Base-by-base conservation (phyloP, 805 yeast genomes). In the Deakozyma indianensis region DNA sequence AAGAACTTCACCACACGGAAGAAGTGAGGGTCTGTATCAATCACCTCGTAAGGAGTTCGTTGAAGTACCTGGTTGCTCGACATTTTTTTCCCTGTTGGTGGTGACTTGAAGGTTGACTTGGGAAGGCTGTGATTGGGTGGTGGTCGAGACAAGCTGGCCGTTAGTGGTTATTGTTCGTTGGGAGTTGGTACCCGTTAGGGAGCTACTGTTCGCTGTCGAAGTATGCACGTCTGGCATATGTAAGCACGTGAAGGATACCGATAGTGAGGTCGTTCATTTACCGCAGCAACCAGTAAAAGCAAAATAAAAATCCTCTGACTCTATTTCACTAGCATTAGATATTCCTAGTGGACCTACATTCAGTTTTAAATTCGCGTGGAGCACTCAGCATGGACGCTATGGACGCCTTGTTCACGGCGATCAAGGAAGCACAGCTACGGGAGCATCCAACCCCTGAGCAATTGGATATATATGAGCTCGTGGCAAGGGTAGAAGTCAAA, bases 11-110 rank as follows among this genome's bases (percentile, higher is more conserved):
- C 78, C 24, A 85, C 94, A 48, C 83, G 71, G 32, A 61, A 57
- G 64, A 84, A 82, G 51, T 77, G 77, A 24, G 95, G 95, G 60
- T 84, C 95, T 44, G 74, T 69, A 59, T 84, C 95, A 55, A 84
- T 85, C 46, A 71, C 56, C 75, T 73, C 58, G 50, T 48, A 54
- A 43, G 53, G 49, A 23, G 57, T 49, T 46, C 53, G 53, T 54
- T 55, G 57, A 35, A 51, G 49, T 23, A 54, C 59, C 18, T 51
- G 47, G 49, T 54, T 54, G 45, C 48, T 35, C 24, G 47, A 45
- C 45, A 45, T 41, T 45, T 50, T 52, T 32, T 7, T 25, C 28
- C 7, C 14, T 25, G 14, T 25, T 9, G 28, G 7, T 32, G 38
- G 11, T 32, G 38, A 5, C 18, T 32, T 11, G 18, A 5, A 9